phyloP scores from a whole-genome alignment of 352 stramenopile genomes.

The Phytophthora brassicae region DNA sequence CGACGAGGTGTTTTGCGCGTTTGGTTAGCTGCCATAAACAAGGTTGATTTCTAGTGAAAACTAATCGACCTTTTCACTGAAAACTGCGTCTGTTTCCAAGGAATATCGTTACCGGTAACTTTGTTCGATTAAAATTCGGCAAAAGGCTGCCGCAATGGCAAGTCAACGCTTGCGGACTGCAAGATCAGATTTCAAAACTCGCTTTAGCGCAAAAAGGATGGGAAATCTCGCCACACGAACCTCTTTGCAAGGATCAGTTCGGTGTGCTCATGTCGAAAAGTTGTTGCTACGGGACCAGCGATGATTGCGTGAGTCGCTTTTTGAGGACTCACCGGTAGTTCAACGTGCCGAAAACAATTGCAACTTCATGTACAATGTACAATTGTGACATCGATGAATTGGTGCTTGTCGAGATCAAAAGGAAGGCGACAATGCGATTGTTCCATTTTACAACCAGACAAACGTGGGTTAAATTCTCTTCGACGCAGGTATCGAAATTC shows the following conservation, averaged over 20 bases:
- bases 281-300: no score
- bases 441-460: conserved; percentile 12
- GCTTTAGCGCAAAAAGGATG: conserved; percentile 24
- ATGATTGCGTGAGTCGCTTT: not conserved
- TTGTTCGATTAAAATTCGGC: no score
- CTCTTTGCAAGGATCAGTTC: conserved; percentile 1
- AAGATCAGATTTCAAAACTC: conserved; percentile 7
- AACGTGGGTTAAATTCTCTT: conserved; percentile 31
- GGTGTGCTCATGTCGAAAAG: not conserved
- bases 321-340: not conserved
- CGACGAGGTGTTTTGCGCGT: not conserved
- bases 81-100: conserved; percentile 24
- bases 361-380: no score
- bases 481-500: not conserved
- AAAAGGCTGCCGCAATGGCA: conserved; percentile 3
- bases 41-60: conserved; percentile 11
- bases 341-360: not conserved
- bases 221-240: conserved; percentile 10
- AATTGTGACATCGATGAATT: not conserved
- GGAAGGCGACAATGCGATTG: conserved; percentile 5
- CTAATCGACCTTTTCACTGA: conserved; percentile 26
- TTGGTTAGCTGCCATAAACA: conserved; percentile 6
- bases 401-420: not conserved
- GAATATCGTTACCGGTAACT: no score
- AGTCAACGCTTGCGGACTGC: conserved; percentile 8